These are phyloP conservation scores for Penicillium manginii DNA, from an alignment of 495 filamentous ascomycete species.

Conservation along the genomic window DNA sequence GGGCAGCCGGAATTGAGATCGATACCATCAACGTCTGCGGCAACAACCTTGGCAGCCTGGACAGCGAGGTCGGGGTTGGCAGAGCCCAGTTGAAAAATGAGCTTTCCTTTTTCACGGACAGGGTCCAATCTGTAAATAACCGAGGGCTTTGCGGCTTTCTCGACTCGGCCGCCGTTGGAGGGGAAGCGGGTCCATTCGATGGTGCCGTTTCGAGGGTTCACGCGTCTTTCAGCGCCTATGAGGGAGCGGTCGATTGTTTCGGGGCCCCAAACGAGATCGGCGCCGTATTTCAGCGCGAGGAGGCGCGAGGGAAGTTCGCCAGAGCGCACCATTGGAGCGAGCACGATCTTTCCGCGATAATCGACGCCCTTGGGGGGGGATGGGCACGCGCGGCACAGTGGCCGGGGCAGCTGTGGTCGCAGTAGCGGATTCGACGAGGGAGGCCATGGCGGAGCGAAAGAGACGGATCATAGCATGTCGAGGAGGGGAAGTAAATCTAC, in stretches of 20 bases:
- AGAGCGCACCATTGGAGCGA: conserved; percentile 96
- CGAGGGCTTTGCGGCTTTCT: conserved; percentile 60
- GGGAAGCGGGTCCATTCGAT: conserved; percentile 82
- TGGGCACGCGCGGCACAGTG: conserved; percentile 63
- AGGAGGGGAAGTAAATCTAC: conserved; percentile 9
- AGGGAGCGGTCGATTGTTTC: conserved; percentile 91
- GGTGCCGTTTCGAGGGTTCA: conserved; percentile 72
- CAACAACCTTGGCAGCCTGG: conserved; percentile 79
- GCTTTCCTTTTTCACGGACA: conserved; percentile 64
- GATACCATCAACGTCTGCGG: conserved; percentile 85
- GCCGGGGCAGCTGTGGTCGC: conserved; percentile 13
- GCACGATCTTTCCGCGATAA: conserved; percentile 88
- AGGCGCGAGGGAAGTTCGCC: conserved; percentile 92
- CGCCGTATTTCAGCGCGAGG: conserved; percentile 87
- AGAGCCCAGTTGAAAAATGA: conserved; percentile 93
- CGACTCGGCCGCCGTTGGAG: conserved; percentile 62
- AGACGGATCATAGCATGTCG: conserved; percentile 50
- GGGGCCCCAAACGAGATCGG: conserved; percentile 96
- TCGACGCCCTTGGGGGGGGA: conserved; percentile 86
- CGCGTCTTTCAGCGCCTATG: conserved; percentile 77
- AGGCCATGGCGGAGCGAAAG: conserved; percentile 58
- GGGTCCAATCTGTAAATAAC: conserved; percentile 87
- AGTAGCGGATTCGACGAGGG: conserved; percentile 42
- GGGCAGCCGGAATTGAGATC: conserved; percentile 98
- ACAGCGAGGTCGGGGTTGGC: conserved; percentile 80